Base-by-base conservation (phyloP, 441 rosid species). In the Euphorbia celastroides region DNA sequence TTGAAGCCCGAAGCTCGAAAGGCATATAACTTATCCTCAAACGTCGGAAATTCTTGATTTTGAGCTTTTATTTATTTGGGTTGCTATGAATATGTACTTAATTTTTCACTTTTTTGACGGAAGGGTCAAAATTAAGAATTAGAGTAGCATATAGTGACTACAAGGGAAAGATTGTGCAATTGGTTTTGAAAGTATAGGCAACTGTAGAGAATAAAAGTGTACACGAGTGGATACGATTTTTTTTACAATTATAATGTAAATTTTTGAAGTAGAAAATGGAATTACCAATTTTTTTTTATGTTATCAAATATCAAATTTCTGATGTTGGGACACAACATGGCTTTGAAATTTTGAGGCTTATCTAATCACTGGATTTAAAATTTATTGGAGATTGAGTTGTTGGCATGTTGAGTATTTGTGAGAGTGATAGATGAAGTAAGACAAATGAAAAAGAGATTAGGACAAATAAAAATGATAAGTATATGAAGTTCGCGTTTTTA, bases 1-100 rank as follows among this genome's bases (percentile, higher is more conserved):
- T 78, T 93, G 7, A 88, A 86, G 77, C 86, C 25, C 3, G 84
- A 77, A 61, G 68, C 72, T 0, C 30, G 61, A 60, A 52, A 65
- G 36, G 14, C 72, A 8, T 50, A 25, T 34, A 76, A 81, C 81
- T 65, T 65, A 28, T 65, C 77, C 36, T 60, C 70, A 17, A 63
- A 62, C 9, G 48, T 16, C 44, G 64, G 70, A 64, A 62, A 73
- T 32, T 57, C 57, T 57, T 75, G 75, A 72, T 54, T 26, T 56
- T 59, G n/a, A 44, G 46, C 48, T 56, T 50, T 48, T 27, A 26
- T 20, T 7, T 48, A 50, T 9, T 14, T 3, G 38, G 28, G 20
- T 26, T 4, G n/a, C 36, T 16, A 32, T 6, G 8, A 16, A 52
- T 55, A 60, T 32, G 38, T 11, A 60, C 16, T 23, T 36, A 50